Percentiles rank a stretch among this genome's conserved stretches.
phyloP scores from a whole-genome alignment of 2,329 filamentous ascomycete species.

The Talaromyces sp. region DNA sequence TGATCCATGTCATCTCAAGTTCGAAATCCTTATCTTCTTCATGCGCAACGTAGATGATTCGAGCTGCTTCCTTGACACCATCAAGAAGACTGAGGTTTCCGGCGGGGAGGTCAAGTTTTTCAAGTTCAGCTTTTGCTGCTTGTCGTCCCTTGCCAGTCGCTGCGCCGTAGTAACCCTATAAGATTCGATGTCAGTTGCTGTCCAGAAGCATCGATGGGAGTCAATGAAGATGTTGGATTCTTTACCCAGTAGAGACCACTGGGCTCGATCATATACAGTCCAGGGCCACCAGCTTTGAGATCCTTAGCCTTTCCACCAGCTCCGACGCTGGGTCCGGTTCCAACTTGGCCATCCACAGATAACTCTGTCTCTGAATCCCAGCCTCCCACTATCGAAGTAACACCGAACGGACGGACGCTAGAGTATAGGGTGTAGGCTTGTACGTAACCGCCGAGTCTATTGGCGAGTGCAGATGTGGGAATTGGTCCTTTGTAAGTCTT shows the following conservation, averaged over 20 bases:
- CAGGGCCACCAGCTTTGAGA: slow-evolving; percentile 80
- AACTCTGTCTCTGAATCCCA: slow-evolving; percentile 86
- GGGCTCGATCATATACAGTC: slow-evolving; percentile 98
- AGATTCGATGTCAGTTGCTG: not conserved
- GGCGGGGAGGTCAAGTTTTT: slow-evolving; percentile 87
- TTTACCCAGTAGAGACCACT: slow-evolving; percentile 88
- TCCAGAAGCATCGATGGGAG: not conserved
- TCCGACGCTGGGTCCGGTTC: slow-evolving; percentile 71
- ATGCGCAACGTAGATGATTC: slow-evolving; percentile 96
- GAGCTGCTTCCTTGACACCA: slow-evolving; percentile 90
- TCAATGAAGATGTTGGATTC: not conserved
- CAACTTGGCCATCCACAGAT: slow-evolving; percentile 87
- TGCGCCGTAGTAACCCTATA: slow-evolving; percentile 87
- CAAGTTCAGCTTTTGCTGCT: slow-evolving; percentile 94
- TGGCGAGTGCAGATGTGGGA: slow-evolving; percentile 79
- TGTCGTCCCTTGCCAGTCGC: slow-evolving; percentile 96
- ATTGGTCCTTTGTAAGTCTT: slow-evolving; percentile 93
- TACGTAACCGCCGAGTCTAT: slow-evolving; percentile 91
- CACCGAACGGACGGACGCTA: slow-evolving; percentile 92
- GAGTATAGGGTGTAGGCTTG: slow-evolving; percentile 98
- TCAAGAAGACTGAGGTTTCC: slow-evolving; percentile 75
- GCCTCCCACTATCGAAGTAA: slow-evolving; percentile 89
- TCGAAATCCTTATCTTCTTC: slow-evolving; percentile 99
- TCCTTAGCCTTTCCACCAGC: slow-evolving; percentile 77
- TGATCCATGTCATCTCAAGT: slow-evolving; percentile 99